Percentiles rank a stretch among this genome's conserved stretches.
These are phyloP conservation scores for Astrothelium subdiscretum DNA, from an alignment of 495 filamentous ascomycete genomes.

Conservation along the genomic window DNA sequence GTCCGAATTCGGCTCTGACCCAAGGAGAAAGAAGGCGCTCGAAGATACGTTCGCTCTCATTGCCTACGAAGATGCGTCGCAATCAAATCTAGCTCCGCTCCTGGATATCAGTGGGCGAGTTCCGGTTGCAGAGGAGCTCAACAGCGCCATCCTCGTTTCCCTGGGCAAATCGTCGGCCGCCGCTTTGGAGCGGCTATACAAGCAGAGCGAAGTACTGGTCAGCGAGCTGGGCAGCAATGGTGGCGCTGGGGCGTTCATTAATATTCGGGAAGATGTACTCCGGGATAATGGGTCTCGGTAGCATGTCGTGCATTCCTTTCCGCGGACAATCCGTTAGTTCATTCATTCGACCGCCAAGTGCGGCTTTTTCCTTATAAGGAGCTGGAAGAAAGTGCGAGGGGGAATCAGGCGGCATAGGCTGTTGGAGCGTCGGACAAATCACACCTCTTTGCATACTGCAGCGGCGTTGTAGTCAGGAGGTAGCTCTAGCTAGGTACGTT, in stretches of 20 bases:
- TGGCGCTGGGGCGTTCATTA: slow-evolving; percentile 78
- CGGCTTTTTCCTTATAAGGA: background rate
- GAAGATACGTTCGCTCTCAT: slow-evolving; percentile 81
- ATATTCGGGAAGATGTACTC: slow-evolving; percentile 37
- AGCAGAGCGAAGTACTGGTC: slow-evolving; percentile 77
- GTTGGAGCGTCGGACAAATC: background rate
- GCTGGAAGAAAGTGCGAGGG: background rate
- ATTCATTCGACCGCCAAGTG: background rate
- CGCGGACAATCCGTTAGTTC: background rate
- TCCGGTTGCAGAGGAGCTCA: slow-evolving; percentile 84
- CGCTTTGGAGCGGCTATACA: slow-evolving; percentile 73
- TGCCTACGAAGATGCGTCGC: slow-evolving; percentile 70
- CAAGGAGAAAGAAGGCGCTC: slow-evolving; percentile 55
- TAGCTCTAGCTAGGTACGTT: background rate
- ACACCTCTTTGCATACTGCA: background rate
- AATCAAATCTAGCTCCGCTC: slow-evolving; percentile 62
- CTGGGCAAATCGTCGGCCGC: slow-evolving; percentile 82
- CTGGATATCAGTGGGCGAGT: slow-evolving; percentile 65
- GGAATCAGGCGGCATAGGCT: background rate
- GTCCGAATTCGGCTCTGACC: slow-evolving; percentile 61
- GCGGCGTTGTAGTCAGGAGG: background rate
- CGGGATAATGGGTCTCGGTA: background rate
- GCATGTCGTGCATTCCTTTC: background rate
- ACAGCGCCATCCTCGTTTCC: slow-evolving; percentile 81
- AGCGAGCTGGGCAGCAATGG: slow-evolving; percentile 66